Base-by-base conservation (phyloP, 441 rosid species). In the Manihot esculenta region DNA sequence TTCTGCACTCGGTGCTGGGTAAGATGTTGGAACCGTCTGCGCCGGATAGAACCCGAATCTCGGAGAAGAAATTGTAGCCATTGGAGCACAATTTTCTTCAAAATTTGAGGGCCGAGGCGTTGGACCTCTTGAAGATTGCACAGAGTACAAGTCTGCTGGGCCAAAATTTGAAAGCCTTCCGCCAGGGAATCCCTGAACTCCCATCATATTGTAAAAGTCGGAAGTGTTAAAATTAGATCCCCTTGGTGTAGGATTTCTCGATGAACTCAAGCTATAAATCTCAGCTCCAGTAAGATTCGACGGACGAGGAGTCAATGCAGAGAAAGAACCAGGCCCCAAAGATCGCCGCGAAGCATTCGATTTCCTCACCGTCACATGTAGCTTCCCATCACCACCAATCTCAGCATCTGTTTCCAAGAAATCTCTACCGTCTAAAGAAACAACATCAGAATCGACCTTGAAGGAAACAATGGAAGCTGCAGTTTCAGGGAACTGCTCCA, bases 191-290 rank as follows among this genome's bases (percentile, higher is more conserved):
- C 95, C 93, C 24, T 87, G 94, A 5, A 74, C 91, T 15, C 86
- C 87, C 96, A 91, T 89, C 90, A 92, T 84, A 0, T 97, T 90
- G 82, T 92, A 90, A 63, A 94, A 91, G 68, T 94, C 98, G 10
- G 97, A 77, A 48, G 89, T 89, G 70, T 90, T 92, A 41, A 94
- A 94, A 65, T 94, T 94, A 3, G 99, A 94, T n/a, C 97, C 99
- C 50, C 99, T 80, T 0, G 99, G 99, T 0, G 99, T 94, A 0
- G 98, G 97, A 59, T 91, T 91, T 61, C 92, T 72, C 0, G 95
- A 91, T 1, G 97, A 92, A 69, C 89, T 96, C 27, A 94, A 81
- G 6, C 96, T 89, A 70, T 94, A 92, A 65, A 94, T 94, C 92
- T 94, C 99, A 0, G 97, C 99, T 68, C 87, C 87, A 54, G 89